Evolutionary conservation across 495 filamentous ascomycete species (phyloP).

Genomic region (Sphaerosporella brunnea): DNA sequence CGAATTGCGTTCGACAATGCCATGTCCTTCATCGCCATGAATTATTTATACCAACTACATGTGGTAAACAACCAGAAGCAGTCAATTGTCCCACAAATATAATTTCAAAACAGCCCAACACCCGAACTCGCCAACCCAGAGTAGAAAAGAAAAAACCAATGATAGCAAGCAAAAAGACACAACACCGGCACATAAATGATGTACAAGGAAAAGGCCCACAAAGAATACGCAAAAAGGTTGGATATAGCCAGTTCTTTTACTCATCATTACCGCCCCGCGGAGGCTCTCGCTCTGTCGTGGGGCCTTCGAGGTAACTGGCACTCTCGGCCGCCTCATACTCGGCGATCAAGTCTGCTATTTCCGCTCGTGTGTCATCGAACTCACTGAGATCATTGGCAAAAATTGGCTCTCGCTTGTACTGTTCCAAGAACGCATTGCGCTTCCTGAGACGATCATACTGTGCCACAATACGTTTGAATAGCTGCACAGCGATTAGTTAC

Average conservation of each 20-base stretch:
- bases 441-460: constrained; percentile 88
- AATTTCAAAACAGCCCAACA: neutral
- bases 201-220: neutral
- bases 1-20: too few relatives aligned
- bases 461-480: constrained; percentile 80
- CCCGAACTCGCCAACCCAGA: neutral
- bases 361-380: constrained; percentile 83
- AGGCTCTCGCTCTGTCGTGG: constrained; percentile 12
- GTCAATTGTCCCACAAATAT: too few relatives aligned
- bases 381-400: constrained; percentile 82
- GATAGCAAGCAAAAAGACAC: neutral
- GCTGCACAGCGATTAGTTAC: constrained; percentile 22
- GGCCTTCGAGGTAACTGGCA: constrained; percentile 61
- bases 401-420: constrained; percentile 82
- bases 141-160: neutral
- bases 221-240: neutral
- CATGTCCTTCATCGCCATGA: too few relatives aligned
- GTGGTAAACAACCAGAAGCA: too few relatives aligned
- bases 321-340: constrained; percentile 95
- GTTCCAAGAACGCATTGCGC: constrained; percentile 89
- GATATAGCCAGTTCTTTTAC: neutral
- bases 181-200: too few relatives aligned
- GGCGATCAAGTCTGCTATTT: constrained; percentile 68
- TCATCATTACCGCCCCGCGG: neutral
- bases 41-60: too few relatives aligned